A percentile compares a stretch with the other conserved stretches of the same genome.
Evolutionary conservation across 768 basidiomycete species (phyloP).

Genomic region (Gymnopilus junonius): DNA sequence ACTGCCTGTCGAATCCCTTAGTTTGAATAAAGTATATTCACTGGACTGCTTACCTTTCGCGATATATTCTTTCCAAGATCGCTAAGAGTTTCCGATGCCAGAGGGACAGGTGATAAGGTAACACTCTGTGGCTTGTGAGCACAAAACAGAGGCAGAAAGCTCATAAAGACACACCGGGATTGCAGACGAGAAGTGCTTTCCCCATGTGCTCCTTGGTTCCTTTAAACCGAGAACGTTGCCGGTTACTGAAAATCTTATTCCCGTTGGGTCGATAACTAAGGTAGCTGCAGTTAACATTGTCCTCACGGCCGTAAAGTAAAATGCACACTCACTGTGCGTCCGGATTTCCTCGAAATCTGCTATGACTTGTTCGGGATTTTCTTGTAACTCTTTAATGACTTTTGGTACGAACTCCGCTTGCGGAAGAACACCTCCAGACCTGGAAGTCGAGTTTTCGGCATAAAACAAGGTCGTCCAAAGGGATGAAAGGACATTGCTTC

Average conservation of each 20-base stretch:
- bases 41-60: constrained; percentile 57
- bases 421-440: constrained; percentile 67
- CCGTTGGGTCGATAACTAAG: constrained; percentile 81
- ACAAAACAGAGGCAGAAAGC: background rate
- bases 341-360: constrained; percentile 78
- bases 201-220: constrained; percentile 77
- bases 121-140: constrained; percentile 40
- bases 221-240: constrained; percentile 78
- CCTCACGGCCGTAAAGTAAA: background rate
- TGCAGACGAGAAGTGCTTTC: constrained; percentile 63
- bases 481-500: constrained; percentile 76
- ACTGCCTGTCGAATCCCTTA: constrained; percentile 56
- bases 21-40: background rate
- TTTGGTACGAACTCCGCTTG: constrained; percentile 83
- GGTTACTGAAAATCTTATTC: constrained; percentile 87
- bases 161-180: constrained; percentile 53
- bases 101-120: constrained; percentile 66
- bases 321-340: constrained; percentile 56
- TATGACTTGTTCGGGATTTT: constrained; percentile 72
- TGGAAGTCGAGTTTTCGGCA: constrained; percentile 70
- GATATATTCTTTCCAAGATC: constrained; percentile 73
- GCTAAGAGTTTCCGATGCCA: constrained; percentile 72
- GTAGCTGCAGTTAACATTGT: background rate
- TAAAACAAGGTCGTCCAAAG: constrained; percentile 70
- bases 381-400: constrained; percentile 72